These are phyloP conservation scores for Cyclotella sp. DNA, from an alignment of 108 stramenopile genomes.

Conservation along the genomic window DNA sequence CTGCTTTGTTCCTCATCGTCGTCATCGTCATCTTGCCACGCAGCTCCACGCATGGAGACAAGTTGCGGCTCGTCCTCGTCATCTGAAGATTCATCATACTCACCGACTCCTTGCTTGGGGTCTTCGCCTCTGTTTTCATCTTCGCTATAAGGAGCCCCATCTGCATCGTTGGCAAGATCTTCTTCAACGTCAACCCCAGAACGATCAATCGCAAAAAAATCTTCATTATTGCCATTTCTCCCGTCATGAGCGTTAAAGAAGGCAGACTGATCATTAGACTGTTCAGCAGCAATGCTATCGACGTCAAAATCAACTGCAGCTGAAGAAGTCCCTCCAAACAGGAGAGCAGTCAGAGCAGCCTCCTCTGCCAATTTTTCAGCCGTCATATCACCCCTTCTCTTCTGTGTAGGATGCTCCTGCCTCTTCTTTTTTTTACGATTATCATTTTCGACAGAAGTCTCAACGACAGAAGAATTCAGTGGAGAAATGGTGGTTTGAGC, in stretches of 20 bases:
- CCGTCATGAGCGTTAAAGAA: too few relatives aligned
- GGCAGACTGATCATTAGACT: too few relatives aligned
- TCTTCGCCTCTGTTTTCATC: conserved; percentile 32
- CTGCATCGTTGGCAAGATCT: conserved; percentile 27
- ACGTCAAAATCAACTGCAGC: neutral
- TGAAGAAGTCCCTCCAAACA: conserved; percentile 3
- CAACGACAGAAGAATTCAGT: conserved; percentile 2
- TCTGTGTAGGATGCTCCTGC: neutral
- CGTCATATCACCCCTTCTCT: conserved; percentile 1
- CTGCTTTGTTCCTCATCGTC: conserved; percentile 32
- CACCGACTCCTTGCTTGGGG: conserved; percentile 1
- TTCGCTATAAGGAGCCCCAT: conserved; percentile 28
- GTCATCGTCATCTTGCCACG: conserved; percentile 53
- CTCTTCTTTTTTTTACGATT: neutral
- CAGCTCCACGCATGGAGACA: conserved; percentile 38
- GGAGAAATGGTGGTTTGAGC: conserved; percentile 4
- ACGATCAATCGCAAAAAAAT: conserved; percentile 43
- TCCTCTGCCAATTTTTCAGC: conserved; percentile 18
- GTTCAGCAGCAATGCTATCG: too few relatives aligned
- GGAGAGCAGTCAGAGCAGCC: conserved; percentile 16
- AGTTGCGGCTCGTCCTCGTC: neutral
- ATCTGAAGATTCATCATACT: conserved; percentile 8
- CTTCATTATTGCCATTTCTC: neutral
- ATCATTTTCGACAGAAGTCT: neutral
- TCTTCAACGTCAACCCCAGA: conserved; percentile 40